phyloP scores from a whole-genome alignment of 139 green algal species.

The Desmodesmus armatus region DNA sequence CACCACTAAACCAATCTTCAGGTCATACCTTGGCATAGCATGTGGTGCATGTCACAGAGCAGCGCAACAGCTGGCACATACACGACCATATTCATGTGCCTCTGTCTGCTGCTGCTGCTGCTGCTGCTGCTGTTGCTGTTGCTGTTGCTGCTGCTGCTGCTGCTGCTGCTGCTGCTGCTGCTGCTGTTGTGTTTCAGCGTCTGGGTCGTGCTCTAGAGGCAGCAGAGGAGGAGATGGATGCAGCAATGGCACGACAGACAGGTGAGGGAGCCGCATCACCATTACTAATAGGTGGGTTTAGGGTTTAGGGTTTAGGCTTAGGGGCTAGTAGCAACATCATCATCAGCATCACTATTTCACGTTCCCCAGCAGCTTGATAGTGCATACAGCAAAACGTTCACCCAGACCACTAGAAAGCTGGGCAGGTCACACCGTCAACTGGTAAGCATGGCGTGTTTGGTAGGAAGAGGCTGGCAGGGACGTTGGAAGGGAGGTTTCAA shows the following conservation, averaged over 20 bases:
- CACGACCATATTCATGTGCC: neutral
- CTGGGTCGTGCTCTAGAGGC: slow-evolving; percentile 71
- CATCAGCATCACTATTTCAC: no score
- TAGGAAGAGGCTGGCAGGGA: no score
- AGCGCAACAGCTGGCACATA: neutral
- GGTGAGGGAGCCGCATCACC: neutral
- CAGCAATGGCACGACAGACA: slow-evolving; percentile 54
- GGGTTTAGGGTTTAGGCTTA: no score
- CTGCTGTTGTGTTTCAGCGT: slow-evolving; percentile 64
- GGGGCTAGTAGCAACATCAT: no score
- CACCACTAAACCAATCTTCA: neutral
- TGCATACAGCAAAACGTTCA: no score
- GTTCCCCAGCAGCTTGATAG: no score
- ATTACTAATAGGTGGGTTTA: no score
- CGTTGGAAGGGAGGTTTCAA: no score
- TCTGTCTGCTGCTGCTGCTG: neutral
- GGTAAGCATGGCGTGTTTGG: no score
- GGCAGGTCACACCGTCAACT: no score
- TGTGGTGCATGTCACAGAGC: neutral
- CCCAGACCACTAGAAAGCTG: no score
- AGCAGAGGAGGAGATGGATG: slow-evolving; percentile 77
- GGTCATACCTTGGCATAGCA: neutral
- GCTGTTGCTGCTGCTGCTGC: neutral
- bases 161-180: no score
- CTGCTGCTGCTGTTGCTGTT: slow-evolving; percentile 51